These are phyloP conservation scores for Drechslerella stenobrocha DNA, from an alignment of 2,329 filamentous ascomycete genomes.

Conservation along the genomic window DNA sequence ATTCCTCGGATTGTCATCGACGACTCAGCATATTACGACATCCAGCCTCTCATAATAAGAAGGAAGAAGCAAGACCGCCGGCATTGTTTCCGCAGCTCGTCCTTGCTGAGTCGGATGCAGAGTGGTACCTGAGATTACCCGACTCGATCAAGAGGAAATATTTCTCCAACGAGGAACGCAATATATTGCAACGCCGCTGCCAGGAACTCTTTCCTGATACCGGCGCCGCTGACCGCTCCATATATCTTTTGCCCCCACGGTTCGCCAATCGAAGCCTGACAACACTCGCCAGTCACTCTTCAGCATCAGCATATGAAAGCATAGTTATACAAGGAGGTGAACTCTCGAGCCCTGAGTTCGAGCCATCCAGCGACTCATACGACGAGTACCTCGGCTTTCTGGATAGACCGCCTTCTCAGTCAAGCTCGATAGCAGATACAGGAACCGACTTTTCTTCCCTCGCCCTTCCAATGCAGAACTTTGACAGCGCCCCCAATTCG, in stretches of 20 bases:
- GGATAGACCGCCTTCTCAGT: constrained; percentile 53
- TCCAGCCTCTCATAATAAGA: constrained; percentile 50
- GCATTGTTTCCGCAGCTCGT: constrained; percentile 52
- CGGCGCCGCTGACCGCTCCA: constrained; percentile 63
- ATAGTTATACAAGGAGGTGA: constrained; percentile 41
- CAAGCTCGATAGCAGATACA: constrained; percentile 49
- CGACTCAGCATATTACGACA: constrained; percentile 42
- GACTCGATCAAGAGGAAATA: constrained; percentile 72
- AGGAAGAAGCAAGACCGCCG: constrained; percentile 20
- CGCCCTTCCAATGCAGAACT: constrained; percentile 47
- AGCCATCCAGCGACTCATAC: constrained; percentile 26
- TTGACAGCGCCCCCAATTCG: constrained; percentile 22
- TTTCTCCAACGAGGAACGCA: constrained; percentile 72
- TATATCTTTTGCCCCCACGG: constrained; percentile 60
- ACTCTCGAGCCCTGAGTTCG: constrained; percentile 21
- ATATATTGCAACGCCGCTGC: constrained; percentile 62
- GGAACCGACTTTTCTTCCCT: constrained; percentile 49
- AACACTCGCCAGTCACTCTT: constrained; percentile 54
- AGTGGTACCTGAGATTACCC: constrained; percentile 71
- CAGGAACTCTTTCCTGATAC: constrained; percentile 63
- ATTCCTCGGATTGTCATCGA: constrained; percentile 44
- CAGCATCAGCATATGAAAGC: constrained; percentile 48
- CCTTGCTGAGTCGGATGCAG: constrained; percentile 63
- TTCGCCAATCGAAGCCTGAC: constrained; percentile 55
- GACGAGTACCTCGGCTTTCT: constrained; percentile 47